Base-by-base conservation (phyloP, 768 basidiomycete genomes). In the Collybia sordida region DNA sequence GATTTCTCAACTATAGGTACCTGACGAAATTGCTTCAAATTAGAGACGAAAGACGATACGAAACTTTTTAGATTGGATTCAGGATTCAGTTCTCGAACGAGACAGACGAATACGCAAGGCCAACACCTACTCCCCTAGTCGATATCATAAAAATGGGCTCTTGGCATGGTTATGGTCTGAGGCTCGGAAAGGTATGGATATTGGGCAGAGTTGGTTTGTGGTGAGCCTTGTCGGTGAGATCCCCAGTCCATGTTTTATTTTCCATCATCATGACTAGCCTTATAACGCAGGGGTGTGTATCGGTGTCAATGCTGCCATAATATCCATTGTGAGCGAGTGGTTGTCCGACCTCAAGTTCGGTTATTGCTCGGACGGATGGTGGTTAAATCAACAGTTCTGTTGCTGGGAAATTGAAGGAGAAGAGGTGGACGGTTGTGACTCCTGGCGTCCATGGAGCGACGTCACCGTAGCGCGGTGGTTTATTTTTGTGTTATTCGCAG, bases 341-440 rank as follows among this genome's bases (percentile, higher is more conserved):
- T 80, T 99, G 19, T 93, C 94, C 2, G 96, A 98, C 67, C 84
- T 98, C 56, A 98, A 98, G 72, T 89, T 95, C 74, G 97, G 97
- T 1, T 97, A 98, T 63, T 99, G 97, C 69, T 78, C 83, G 3
- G 92, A 94, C 57, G 95, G 92, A 1, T 99, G 97, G 97, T 99
- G 97, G 96, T 67, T 99, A 48, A 97, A 95, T 67, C 86, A 93
- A 60, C 91, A 97, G 62, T 98, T 98, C 66, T 99, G 97, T 69
- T 99, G 97, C 64, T 94, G 95, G 87, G 97, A 98, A 63, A 85
- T 98, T 47, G 92, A 93, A 54, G 79, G 75, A 5, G 86, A 86
- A 39, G 89, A 86, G 55, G 78, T 82, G 15, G 87, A 85, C 47
- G 85, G 81, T 12, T 99, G 97, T 65, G 79, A 88, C 3, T 93